Evolutionary conservation across 2,329 filamentous ascomycete species (phyloP), one percentile per base, ranked within the genome.

Genomic region (Phialophora tarda): DNA sequence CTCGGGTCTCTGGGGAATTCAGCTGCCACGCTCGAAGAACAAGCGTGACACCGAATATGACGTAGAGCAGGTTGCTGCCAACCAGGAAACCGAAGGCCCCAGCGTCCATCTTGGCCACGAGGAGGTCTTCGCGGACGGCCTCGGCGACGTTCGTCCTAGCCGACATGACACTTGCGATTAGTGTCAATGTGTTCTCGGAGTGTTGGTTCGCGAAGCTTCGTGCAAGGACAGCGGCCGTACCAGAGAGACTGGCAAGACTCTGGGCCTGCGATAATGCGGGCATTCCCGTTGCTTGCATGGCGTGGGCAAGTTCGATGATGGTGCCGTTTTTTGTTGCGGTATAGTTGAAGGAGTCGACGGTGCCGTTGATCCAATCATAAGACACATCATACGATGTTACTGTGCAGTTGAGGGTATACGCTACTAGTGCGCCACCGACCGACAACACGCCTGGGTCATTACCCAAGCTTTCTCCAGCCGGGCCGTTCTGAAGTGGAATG

Each of bases 301-400:
- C 56, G 38, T 64, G 56, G 24, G 57, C 21, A 21, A 64, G 55
- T 23, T 64, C 62, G 11, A 61, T 26, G 24, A 64, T 61, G 41
- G 41, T 60, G 56, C 62, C 62, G 57, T 64, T 64, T 30, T 11
- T 61, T n/a, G 62, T 64, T 8, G 34, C n/a, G n/a, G 12, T 51
- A 26, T 23, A 61, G 8, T 14, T 53, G 26, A 64, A 47, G 10
- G n/a, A 23, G 34, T 61, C 17, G 12, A 64, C 51, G 7, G 30
- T 26, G 23, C 53, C 53, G 28, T 61, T 61, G 38, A 54, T 30
- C 62, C 62, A 64, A 14, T 30, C 26, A 23, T 64, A 61, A 11
- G 28, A 24, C 17, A 64, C 30, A 26, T 64, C 62, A 41, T 64
- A 60, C 1, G 62, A 47, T 12, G 62, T 61, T 8, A 61, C 54